Conservation (phyloP, 2,329 filamentous ascomycete species). For the Hymenoscyphus linearis region DNA sequence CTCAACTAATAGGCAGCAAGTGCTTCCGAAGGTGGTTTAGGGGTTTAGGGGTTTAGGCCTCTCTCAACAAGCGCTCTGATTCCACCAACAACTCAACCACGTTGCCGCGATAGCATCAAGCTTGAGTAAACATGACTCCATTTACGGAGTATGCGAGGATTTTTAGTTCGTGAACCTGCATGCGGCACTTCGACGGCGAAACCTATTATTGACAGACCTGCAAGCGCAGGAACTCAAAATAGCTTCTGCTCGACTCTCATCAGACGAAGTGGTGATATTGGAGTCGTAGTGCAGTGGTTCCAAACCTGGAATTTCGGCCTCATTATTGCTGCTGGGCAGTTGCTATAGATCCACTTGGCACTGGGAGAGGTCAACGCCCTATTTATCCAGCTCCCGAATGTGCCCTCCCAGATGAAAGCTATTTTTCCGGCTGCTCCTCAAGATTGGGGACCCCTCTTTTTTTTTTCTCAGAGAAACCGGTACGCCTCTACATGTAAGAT, state of each 20-base stretch:
- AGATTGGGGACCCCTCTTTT: neutral
- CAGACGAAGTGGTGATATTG: conserved; percentile 3
- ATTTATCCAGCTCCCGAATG: conserved; percentile 13
- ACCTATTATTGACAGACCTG: neutral
- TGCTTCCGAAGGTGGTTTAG: neutral
- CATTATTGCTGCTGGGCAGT: conserved; percentile 7
- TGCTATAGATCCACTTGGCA: conserved; percentile 12
- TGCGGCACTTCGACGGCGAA: conserved; percentile 3
- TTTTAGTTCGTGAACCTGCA: neutral
- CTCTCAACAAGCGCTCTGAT: neutral
- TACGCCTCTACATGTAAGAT: neutral
- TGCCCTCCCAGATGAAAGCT: conserved; percentile 4
- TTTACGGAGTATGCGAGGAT: neutral
- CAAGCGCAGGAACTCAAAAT: neutral
- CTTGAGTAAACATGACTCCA: neutral
- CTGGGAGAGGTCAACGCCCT: neutral
- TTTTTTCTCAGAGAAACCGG: neutral
- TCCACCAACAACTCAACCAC: neutral
- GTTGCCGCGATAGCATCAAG: neutral
- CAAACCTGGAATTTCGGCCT: conserved; percentile 11
- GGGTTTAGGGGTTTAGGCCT: neutral
- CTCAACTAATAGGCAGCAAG: neutral
- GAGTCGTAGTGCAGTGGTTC: neutral
- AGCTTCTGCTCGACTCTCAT: neutral
- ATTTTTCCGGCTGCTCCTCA: conserved; percentile 9